Evolutionary conservation across 257 asterid species (phyloP).

Genomic region (Penstemon newberryi): DNA sequence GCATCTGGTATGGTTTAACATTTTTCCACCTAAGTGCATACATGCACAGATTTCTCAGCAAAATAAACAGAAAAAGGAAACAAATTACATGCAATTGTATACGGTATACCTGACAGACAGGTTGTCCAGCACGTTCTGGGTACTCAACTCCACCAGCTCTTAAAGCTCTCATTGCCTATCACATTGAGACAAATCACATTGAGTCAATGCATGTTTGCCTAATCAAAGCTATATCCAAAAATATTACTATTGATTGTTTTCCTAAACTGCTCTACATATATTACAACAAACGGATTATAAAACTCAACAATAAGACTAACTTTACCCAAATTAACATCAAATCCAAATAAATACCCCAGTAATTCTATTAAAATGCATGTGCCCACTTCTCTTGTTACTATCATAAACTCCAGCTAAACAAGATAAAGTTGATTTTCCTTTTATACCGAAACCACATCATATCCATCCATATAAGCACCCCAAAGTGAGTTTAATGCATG

Average conservation of each 20-base stretch:
- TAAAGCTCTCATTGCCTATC: conserved; percentile 51
- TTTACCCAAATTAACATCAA: not conserved
- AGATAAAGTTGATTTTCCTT: conserved; percentile 16
- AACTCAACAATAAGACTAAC: conserved; percentile 20
- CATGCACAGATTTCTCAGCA: not conserved
- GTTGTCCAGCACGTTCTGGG: conserved; percentile 70
- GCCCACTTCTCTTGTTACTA: conserved; percentile 1
- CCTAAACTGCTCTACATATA: not conserved
- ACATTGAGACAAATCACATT: conserved; percentile 7
- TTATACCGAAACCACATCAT: not conserved
- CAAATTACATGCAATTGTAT: not conserved
- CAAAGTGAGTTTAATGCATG: conserved; percentile 26
- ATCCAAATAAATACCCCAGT: not conserved
- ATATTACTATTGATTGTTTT: not conserved
- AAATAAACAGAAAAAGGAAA: not conserved
- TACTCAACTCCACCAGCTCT: conserved; percentile 45
- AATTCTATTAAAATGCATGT: conserved; percentile 23
- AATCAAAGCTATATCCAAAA: too few species aligned
- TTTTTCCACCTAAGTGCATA: not conserved
- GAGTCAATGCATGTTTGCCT: conserved; percentile 22
- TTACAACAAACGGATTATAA: conserved; percentile 17
- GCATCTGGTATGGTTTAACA: too few species aligned
- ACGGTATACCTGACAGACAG: conserved; percentile 60
- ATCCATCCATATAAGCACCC: not conserved
- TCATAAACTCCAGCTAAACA: conserved; percentile 14